Base-by-base conservation (phyloP, 2,329 filamentous ascomycete genomes). In the Ceratocystis albifundus region DNA sequence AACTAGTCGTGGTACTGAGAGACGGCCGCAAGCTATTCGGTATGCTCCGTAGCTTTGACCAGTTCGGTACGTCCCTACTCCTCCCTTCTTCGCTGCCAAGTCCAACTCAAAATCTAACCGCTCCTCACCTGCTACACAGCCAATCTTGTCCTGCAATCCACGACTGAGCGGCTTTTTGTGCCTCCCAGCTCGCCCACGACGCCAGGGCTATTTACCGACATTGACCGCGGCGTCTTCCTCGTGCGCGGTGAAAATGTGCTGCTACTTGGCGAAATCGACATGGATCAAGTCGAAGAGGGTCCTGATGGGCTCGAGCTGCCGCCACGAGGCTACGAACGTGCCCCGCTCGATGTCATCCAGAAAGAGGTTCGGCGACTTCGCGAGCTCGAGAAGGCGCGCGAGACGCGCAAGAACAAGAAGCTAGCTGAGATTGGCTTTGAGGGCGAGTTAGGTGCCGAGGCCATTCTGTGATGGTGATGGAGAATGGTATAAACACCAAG, bases 161-260 rank as follows among this genome's bases (percentile, higher is more conserved):
- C 94, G 30, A 82, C 90, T 70, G 94, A 99, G 78, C 85, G 94
- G 67, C 84, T 96, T 71, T 96, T 93, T 74, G 85, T 86, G 17
- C 61, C 68, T 7, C 75, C 78, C 3, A 74, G 77, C 74, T 83
- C 74, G 77, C 71, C 74, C 22, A 75, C 74, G 12, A 72, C 76
- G 62, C 74, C 71, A 69, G 77, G 71, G 73, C 74, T 95, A 64
- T 97, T 90, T 74, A 89, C 90, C 68, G 94, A 99, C 74, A 84
- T 96, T 68, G 81, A 85, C 10, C 85, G 90, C 67, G 94, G 94
- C 62, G 85, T 96, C 69, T 97, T 94, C 77, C 83, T 97, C 45
- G 90, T 99, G 59, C 83, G 94, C 68, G 94, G 94, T 71, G 94
- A 99, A 78, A 99, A 99, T 75, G 94, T 99, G n/a, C 81, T 96